phyloP scores from a whole-genome alignment of 176 grass and related monocot species.

The barley (Hordeum vulgare) region DNA sequence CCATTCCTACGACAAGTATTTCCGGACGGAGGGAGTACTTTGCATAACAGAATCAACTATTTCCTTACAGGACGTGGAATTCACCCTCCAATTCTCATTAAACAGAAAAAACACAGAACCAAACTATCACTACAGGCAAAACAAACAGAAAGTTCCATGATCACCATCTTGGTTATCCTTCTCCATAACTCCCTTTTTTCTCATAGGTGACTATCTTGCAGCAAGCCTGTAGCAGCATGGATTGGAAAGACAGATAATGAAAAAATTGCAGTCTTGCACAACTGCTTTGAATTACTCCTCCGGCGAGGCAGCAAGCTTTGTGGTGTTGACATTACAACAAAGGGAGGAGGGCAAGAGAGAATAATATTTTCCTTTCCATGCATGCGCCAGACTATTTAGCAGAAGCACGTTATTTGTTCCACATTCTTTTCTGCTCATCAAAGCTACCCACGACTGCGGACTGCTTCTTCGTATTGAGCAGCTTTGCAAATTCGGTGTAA shows the following conservation, averaged over 20 bases:
- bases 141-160: not conserved
- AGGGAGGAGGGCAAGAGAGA: not conserved
- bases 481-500: slow-evolving; percentile 34
- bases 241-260: not conserved
- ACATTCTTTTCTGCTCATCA: slow-evolving; percentile 56
- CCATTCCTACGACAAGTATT: no score
- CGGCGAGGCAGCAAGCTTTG: not conserved
- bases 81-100: not conserved
- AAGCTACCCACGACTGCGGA: slow-evolving; percentile 53
- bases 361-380: not conserved
- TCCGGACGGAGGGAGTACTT: no score
- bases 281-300: not conserved
- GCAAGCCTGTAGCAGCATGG: not conserved
- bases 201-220: not conserved
- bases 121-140: not conserved
- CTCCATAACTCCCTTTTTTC: not conserved
- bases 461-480: slow-evolving; percentile 36
- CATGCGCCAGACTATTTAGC: not conserved
- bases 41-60: not conserved
- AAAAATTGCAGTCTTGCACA: not conserved
- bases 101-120: not conserved
- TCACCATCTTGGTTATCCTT: not conserved
- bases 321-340: not conserved
- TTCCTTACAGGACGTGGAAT: not conserved
- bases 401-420: slow-evolving; percentile 14